Evolutionary conservation across 306 rosid genomes (phyloP), one percentile per base, ranked within the genome.

Genomic region (Ormosia semicastrata): DNA sequence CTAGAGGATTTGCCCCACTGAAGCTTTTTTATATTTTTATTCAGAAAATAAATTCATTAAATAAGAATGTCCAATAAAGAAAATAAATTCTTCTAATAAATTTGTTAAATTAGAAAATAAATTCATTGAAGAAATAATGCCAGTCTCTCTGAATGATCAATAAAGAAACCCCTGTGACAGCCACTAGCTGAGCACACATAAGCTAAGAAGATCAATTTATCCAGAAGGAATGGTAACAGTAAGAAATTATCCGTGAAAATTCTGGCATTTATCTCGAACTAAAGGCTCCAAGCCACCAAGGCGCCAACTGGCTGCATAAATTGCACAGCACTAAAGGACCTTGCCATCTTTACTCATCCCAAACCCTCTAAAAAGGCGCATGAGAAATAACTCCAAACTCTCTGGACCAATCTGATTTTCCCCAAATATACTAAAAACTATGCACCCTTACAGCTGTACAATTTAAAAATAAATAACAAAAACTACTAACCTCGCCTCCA

Each of bases 401-500:
- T 46, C 12, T 8, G 49, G 46, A 57, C 32, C 43, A 1, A 59
- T 64, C 24, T 24, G 33, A 29, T 49, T 76, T 63, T 36, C 63
- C 73, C 62, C 37, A 33, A 8, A 60, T 44, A 44, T 43, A 29
- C 30, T 3, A 56, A 43, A 59, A 43, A 43, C 9, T 30, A 75
- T 60, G 73, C 49, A 76, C 39, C 60, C 50, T 47, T 60, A 53
- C 68, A 43, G 41, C 46, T 64, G 17, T 5, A 75, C 57, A 39
- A 75, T 53, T 64, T 49, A 72, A 72, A 71, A 32, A 15, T 62
- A 53, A 43, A 82, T 8, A 44, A 32, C n/a, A 71, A 59, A 81
- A 56, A 75, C 67, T 44, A 82, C 97, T 83, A 84, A 93, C 99
- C 98, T 95, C 99, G 78, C 98, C 99, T 75, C 94, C 89, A 75